A percentile compares a stretch with the other conserved stretches of the same genome.
These are phyloP conservation scores for Crucihimalaya himalaica DNA, from an alignment of 345 rosid genomes.

Conservation along the genomic window DNA sequence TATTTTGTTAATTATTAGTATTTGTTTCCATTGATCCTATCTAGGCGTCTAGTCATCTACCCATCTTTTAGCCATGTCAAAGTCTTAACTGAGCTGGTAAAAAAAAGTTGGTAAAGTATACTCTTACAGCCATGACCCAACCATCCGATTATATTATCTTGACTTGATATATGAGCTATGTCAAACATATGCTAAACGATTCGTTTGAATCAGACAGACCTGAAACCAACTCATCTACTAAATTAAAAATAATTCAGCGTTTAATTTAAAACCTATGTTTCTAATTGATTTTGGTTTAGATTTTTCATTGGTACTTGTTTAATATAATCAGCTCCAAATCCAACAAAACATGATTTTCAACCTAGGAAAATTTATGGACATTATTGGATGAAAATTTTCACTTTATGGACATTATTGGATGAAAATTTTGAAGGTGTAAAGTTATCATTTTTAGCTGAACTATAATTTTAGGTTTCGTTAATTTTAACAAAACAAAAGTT, in stretches of 20 bases:
- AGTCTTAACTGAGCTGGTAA: not conserved
- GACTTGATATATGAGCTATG: no score
- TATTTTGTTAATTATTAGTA: not conserved
- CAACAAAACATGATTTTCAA: no score
- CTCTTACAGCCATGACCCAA: not conserved
- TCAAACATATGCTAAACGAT: no score
- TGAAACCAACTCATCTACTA: not conserved
- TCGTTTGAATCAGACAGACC: not conserved
- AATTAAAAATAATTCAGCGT: not conserved
- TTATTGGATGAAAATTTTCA: no score
- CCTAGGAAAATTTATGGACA: no score
- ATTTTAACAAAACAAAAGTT: no score
- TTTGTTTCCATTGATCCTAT: conserved; percentile 1
- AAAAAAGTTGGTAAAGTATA: not conserved
- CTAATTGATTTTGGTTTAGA: not conserved
- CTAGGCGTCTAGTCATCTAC: not conserved
- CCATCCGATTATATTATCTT: no score
- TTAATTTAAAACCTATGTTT: not conserved
- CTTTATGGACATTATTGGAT: no score
- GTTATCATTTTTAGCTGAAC: no score
- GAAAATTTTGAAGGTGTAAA: no score
- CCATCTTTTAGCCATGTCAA: not conserved
- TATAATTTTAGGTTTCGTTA: no score
- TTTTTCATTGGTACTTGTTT: not conserved
- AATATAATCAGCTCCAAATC: not conserved